phyloP scores from a whole-genome alignment of 176 grass and related monocot species.

The Triticum turgidum region DNA sequence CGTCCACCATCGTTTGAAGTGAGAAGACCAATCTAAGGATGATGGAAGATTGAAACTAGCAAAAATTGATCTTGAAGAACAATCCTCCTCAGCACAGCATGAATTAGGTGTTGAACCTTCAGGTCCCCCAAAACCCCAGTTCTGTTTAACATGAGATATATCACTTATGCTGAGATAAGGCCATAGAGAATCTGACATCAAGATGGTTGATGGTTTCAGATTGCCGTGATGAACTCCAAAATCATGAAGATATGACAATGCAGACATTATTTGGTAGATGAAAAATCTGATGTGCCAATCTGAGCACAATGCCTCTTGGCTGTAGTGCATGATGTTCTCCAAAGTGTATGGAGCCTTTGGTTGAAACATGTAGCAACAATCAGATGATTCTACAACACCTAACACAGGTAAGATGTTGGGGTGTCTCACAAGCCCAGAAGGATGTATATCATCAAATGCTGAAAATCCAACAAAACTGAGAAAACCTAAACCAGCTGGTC shows the following conservation, averaged over 20 bases:
- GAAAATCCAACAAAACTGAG: slow-evolving; percentile 77
- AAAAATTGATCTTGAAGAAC: slow-evolving; percentile 56
- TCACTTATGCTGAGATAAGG: slow-evolving; percentile 72
- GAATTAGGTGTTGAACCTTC: slow-evolving; percentile 25
- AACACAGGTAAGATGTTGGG: slow-evolving; percentile 82
- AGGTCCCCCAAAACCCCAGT: slow-evolving; percentile 38
- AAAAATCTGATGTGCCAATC: slow-evolving; percentile 91
- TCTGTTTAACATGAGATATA: slow-evolving; percentile 45
- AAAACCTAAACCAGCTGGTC: slow-evolving; percentile 58
- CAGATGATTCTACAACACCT: slow-evolving; percentile 59
- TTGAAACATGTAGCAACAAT: slow-evolving; percentile 64
- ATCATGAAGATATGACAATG: slow-evolving; percentile 69
- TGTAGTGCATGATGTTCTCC: slow-evolving; percentile 82
- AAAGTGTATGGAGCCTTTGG: slow-evolving; percentile 69
- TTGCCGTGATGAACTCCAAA: slow-evolving; percentile 80
- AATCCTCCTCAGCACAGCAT: slow-evolving; percentile 44
- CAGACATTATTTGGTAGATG: slow-evolving; percentile 85
- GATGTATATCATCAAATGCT: slow-evolving; percentile 55
- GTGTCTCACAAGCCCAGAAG: slow-evolving; percentile 60
- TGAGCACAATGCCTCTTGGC: slow-evolving; percentile 64
- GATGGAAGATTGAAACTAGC: slow-evolving; percentile 45
- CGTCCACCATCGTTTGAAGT: slow-evolving; percentile 76
- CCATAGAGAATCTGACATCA: slow-evolving; percentile 76
- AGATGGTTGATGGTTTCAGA: slow-evolving; percentile 68
- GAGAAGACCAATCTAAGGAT: slow-evolving; percentile 63